Evolutionary conservation across 495 filamentous ascomycete genomes (phyloP).

Genomic region (Clavariopsis aquatica): DNA sequence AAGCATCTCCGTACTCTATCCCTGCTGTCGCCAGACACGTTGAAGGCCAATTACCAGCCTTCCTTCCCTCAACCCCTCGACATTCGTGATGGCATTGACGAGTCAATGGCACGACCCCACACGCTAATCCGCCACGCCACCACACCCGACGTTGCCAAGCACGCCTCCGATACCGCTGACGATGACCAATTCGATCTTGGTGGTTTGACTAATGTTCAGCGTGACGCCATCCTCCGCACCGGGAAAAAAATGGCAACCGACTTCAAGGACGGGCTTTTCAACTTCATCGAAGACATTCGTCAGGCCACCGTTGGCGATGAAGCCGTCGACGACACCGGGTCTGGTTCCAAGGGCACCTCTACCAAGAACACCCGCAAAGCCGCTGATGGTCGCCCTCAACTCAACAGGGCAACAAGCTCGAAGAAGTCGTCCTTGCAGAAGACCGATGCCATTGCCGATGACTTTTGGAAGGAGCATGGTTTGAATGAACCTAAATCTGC

Average conservation of each 20-base stretch:
- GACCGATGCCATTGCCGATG: constrained; percentile 34
- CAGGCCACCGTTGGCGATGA: constrained; percentile 96
- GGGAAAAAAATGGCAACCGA: constrained; percentile 89
- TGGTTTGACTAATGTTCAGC: constrained; percentile 40
- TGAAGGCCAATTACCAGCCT: constrained; percentile 39
- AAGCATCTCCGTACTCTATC: constrained; percentile 79
- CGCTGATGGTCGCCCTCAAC: constrained; percentile 48
- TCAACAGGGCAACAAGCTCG: constrained; percentile 25
- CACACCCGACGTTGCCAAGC: constrained; percentile 37
- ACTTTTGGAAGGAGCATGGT: constrained; percentile 46
- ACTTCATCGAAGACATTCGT: constrained; percentile 90
- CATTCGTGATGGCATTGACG: constrained; percentile 42
- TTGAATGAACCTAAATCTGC: constrained; percentile 34
- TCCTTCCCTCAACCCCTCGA: constrained; percentile 47
- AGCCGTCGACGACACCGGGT: constrained; percentile 49
- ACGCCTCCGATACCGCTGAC: constrained; percentile 36
- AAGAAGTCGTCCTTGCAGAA: constrained; percentile 14
- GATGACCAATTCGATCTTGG: constrained; percentile 40
- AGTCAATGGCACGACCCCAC: constrained; percentile 25
- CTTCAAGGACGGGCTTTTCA: constrained; percentile 88
- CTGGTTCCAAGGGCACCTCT: constrained; percentile 27
- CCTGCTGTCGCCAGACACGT: constrained; percentile 69
- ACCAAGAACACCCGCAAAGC: constrained; percentile 46
- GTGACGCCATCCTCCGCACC: constrained; percentile 63
- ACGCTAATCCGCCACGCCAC: constrained; percentile 37